Evolutionary conservation across 805 yeast species (phyloP).

Genomic region (Saccharomycopsis sp.): DNA sequence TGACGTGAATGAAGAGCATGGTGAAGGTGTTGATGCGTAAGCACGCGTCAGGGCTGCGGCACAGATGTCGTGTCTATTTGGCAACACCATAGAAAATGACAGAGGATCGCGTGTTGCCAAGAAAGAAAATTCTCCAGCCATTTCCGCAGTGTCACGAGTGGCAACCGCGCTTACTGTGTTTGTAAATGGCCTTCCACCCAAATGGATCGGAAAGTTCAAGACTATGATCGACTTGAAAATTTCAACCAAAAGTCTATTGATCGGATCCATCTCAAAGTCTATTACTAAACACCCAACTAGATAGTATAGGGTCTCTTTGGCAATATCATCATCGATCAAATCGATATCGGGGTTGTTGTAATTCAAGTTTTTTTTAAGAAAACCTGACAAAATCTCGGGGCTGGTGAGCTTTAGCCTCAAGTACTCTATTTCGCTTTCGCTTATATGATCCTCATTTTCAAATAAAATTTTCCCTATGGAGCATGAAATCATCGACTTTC

Average conservation of each 20-base stretch:
- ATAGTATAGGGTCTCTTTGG: constrained; percentile 48
- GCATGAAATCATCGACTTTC: constrained; percentile 4
- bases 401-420: constrained; percentile 39
- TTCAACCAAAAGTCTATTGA: constrained; percentile 61
- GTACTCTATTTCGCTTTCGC: constrained; percentile 44
- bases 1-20: constrained; percentile 20
- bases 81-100: constrained; percentile 29
- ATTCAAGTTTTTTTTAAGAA: constrained; percentile 25
- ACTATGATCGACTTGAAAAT: constrained; percentile 54
- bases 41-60: background rate
- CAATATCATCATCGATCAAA: constrained; percentile 41
- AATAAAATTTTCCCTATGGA: background rate
- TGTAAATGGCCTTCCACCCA: background rate
- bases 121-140: background rate
- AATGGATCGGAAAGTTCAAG: constrained; percentile 53
- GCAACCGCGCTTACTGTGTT: background rate
- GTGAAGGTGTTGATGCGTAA: background rate
- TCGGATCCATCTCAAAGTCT: constrained; percentile 72
- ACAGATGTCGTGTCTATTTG: constrained; percentile 24
- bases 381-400: constrained; percentile 29
- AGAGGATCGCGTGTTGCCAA: constrained; percentile 23
- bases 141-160: background rate
- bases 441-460: background rate
- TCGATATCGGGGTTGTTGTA: constrained; percentile 14
- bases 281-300: constrained; percentile 64